These are phyloP conservation scores for Teunomyces panamensis DNA, from an alignment of 805 yeast genomes.

Conservation along the genomic window DNA sequence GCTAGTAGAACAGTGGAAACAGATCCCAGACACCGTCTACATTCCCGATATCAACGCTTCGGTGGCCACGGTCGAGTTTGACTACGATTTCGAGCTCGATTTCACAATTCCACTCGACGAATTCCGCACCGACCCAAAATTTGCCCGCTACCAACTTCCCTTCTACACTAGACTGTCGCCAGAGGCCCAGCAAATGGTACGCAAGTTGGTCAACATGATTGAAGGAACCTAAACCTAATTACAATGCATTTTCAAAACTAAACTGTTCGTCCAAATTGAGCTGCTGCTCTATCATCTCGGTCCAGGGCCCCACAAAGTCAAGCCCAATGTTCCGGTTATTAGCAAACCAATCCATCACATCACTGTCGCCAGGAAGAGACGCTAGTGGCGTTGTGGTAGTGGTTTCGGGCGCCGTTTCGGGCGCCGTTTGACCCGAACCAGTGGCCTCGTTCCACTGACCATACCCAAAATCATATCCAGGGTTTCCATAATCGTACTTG, in stretches of 20 bases:
- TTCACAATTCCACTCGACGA: slow-evolving; percentile 7
- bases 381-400: neutral
- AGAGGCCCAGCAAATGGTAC: neutral
- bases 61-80: slow-evolving; percentile 3
- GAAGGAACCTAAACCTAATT: neutral
- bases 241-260: slow-evolving; percentile 22
- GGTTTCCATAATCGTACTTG: neutral
- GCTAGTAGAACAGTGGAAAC: slow-evolving; percentile 19
- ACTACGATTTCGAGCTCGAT: neutral
- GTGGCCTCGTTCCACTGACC: neutral
- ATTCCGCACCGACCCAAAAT: slow-evolving; percentile 4
- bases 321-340: slow-evolving; percentile 38
- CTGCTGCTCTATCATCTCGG: slow-evolving; percentile 74
- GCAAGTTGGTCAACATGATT: no score
- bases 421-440: no score
- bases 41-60: slow-evolving; percentile 17
- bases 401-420: neutral
- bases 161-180: neutral
- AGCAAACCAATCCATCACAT: slow-evolving; percentile 44
- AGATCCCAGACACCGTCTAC: slow-evolving; percentile 23
- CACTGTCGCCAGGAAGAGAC: slow-evolving; percentile 32
- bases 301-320: slow-evolving; percentile 68
- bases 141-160: slow-evolving; percentile 5
- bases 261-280: slow-evolving; percentile 36
- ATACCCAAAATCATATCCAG: neutral